These are phyloP conservation scores for Pyrenophora teres DNA, from an alignment of 2,329 filamentous ascomycete genomes.

Conservation along the genomic window DNA sequence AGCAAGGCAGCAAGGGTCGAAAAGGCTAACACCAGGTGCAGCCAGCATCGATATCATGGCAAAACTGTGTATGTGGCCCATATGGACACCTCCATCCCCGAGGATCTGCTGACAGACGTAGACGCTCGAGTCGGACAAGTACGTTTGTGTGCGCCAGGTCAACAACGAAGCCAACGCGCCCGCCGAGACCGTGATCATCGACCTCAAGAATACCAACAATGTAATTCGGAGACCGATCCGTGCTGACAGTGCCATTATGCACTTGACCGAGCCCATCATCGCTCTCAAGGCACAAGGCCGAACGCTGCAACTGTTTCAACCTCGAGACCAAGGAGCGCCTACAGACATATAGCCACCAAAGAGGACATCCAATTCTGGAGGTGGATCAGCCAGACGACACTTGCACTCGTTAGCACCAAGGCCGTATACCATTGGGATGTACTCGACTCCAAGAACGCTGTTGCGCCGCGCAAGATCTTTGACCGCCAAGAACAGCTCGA, in stretches of 20 bases:
- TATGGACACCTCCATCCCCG: neutral
- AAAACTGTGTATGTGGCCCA: constrained; percentile 72
- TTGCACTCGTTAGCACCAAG: constrained; percentile 89
- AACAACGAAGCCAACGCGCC: constrained; percentile 75
- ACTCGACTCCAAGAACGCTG: constrained; percentile 77
- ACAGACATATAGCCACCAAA: constrained; percentile 93
- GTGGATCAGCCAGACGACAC: constrained; percentile 88
- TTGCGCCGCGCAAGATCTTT: constrained; percentile 82
- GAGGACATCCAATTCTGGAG: constrained; percentile 99
- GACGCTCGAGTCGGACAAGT: constrained; percentile 98
- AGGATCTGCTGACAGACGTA: constrained; percentile 48
- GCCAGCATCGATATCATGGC: constrained; percentile 79
- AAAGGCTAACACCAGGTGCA: constrained; percentile 48
- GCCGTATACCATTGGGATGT: constrained; percentile 98
- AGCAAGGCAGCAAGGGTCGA: constrained; percentile 20
- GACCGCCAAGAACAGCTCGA: constrained; percentile 89
- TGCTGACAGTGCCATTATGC: constrained; percentile 99
- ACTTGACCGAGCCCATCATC: constrained; percentile 95
- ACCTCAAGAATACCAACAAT: constrained; percentile 97
- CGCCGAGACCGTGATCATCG: constrained; percentile 94
- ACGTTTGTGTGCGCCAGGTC: constrained; percentile 95
- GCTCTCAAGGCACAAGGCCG: constrained; percentile 92
- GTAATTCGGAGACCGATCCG: constrained; percentile 94
- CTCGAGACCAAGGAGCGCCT: constrained; percentile 90
- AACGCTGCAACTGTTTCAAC: constrained; percentile 98